These are phyloP conservation scores for Euphorbia lathyris DNA, from an alignment of 345 rosid species.

Conservation along the genomic window DNA sequence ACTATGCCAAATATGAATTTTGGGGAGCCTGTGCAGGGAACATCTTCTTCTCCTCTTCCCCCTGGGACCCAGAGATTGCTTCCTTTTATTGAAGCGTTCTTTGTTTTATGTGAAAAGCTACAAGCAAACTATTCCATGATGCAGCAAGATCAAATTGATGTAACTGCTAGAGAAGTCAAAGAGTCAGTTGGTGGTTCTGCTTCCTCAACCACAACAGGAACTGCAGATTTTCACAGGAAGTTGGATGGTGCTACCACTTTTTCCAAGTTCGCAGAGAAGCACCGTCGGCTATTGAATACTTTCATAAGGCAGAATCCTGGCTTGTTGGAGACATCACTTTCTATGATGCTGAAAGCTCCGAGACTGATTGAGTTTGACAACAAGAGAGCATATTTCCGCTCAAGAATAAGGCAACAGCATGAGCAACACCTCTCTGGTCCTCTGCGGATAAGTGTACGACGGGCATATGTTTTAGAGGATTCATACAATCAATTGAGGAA, in stretches of 20 bases:
- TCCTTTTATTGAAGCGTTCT: slow-evolving; percentile 94
- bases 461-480: slow-evolving; percentile 95
- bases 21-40: slow-evolving; percentile 61
- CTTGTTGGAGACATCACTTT: slow-evolving; percentile 84
- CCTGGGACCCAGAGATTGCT: slow-evolving; percentile 94
- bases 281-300: slow-evolving; percentile 84
- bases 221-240: slow-evolving; percentile 63
- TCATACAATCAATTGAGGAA: slow-evolving; percentile 94
- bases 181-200: slow-evolving; percentile 60
- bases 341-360: slow-evolving; percentile 91
- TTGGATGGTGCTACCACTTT: slow-evolving; percentile 74
- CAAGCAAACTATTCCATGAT: slow-evolving; percentile 48
- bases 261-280: slow-evolving; percentile 89
- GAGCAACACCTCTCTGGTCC: slow-evolving; percentile 91
- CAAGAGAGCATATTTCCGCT: slow-evolving; percentile 87
- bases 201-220: slow-evolving; percentile 30
- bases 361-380: slow-evolving; percentile 92
- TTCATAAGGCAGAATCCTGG: slow-evolving; percentile 85
- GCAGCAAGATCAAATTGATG: slow-evolving; percentile 68
- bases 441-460: slow-evolving; percentile 79
- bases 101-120: slow-evolving; percentile 87
- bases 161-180: slow-evolving; percentile 80
- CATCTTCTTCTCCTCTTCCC: slow-evolving; percentile 72
- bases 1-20: slow-evolving; percentile 41
- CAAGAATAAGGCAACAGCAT: slow-evolving; percentile 87